These are phyloP conservation scores for Didymella pomorum DNA, from an alignment of 2,329 filamentous ascomycete species.

Conservation along the genomic window DNA sequence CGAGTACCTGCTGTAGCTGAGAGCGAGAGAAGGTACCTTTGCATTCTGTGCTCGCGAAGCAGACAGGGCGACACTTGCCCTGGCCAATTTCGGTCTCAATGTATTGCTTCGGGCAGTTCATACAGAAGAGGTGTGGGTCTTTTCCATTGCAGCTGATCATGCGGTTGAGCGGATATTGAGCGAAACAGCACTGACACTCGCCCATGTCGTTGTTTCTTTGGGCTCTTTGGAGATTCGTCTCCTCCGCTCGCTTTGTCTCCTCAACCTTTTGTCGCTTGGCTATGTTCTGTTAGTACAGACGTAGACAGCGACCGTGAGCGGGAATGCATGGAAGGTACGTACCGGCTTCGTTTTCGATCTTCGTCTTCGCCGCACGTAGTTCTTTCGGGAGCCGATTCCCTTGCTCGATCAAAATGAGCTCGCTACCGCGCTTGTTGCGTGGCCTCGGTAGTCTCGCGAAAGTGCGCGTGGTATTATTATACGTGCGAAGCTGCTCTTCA, in stretches of 20 bases:
- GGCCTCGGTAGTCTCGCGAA: slow-evolving; percentile 34
- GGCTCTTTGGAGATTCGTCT: slow-evolving; percentile 46
- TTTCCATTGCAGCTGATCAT: slow-evolving; percentile 72
- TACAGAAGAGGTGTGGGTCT: slow-evolving; percentile 72
- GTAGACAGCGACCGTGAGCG: neutral
- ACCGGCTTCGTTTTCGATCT: slow-evolving; percentile 31
- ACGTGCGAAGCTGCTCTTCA: slow-evolving; percentile 38
- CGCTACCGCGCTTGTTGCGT: slow-evolving; percentile 30
- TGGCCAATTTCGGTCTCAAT: slow-evolving; percentile 74
- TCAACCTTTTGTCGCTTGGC: slow-evolving; percentile 40
- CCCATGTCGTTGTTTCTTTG: slow-evolving; percentile 56
- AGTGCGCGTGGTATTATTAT: slow-evolving; percentile 21
- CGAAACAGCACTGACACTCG: slow-evolving; percentile 78
- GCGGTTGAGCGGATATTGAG: slow-evolving; percentile 70
- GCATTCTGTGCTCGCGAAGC: slow-evolving; percentile 71
- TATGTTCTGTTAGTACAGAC: slow-evolving; percentile 21
- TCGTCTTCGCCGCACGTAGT: slow-evolving; percentile 42
- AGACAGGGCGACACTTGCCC: slow-evolving; percentile 72
- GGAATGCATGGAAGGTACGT: slow-evolving; percentile 1
- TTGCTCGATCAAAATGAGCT: slow-evolving; percentile 29
- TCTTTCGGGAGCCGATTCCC: slow-evolving; percentile 44
- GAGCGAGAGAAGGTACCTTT: slow-evolving; percentile 64
- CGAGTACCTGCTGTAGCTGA: slow-evolving; percentile 66
- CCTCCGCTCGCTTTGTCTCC: slow-evolving; percentile 40
- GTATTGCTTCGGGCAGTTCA: slow-evolving; percentile 68